These are phyloP conservation scores for Brettanomyces bruxellensis DNA, from an alignment of 805 yeast genomes.

Conservation along the genomic window DNA sequence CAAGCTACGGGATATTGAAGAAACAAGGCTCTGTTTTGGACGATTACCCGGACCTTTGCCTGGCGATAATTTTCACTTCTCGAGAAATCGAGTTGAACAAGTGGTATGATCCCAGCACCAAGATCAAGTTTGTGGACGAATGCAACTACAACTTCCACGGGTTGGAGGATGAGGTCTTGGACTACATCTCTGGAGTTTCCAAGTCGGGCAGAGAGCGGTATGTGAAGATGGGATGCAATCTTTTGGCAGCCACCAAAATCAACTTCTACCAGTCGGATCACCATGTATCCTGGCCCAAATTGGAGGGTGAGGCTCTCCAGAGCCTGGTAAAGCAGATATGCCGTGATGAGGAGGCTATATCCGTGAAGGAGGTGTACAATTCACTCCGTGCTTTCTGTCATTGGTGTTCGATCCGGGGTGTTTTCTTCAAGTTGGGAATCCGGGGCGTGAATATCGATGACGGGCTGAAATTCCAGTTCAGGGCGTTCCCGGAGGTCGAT, in stretches of 20 bases:
- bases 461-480: constrained; percentile 24
- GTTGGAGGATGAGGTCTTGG: constrained; percentile 25
- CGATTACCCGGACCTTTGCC: constrained; percentile 32
- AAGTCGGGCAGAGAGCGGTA: constrained; percentile 22
- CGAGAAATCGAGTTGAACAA: constrained; percentile 36
- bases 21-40: constrained; percentile 30
- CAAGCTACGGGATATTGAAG: constrained; percentile 35
- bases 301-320: constrained; percentile 37
- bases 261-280: constrained; percentile 50
- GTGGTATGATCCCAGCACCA: constrained; percentile 39
- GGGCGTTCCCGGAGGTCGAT: constrained; percentile 33
- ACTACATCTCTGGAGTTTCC: constrained; percentile 21
- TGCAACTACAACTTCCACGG: constrained; percentile 25
- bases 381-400: constrained; percentile 44
- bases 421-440: constrained; percentile 32
- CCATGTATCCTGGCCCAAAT: constrained; percentile 36
- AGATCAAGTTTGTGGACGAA: constrained; percentile 29
- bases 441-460: constrained; percentile 28
- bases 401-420: constrained; percentile 45
- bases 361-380: constrained; percentile 32
- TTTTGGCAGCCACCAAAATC: constrained; percentile 37
- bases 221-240: constrained; percentile 31
- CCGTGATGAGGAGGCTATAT: constrained; percentile 24
- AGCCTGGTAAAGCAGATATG: constrained; percentile 29
- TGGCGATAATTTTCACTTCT: constrained; percentile 41